Evolutionary conservation across 192 early-diverging fungal species (phyloP), one percentile per base, ranked within the genome.

Genomic region (Backusella westeae): DNA sequence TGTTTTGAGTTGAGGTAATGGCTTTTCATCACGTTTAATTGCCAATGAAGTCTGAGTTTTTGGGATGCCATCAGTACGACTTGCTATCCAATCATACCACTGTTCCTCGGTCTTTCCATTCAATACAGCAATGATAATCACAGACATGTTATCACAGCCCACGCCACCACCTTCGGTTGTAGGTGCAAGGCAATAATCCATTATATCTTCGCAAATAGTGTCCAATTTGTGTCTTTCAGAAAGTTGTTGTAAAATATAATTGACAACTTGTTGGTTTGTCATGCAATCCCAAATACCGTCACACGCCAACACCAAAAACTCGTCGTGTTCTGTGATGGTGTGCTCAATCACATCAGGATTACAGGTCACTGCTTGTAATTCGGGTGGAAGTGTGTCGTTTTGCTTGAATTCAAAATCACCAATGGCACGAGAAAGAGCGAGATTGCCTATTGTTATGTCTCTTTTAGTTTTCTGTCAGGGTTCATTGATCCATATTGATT

Each of bases 221-320:
- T 83, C 85, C 14, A 97, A 83, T 56, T 85, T 83, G 21, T 72
- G 84, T 78, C 72, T 87, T 87, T 91, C 84, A 2, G 86, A 85
- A 34, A 99, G 85, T 70, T 87, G 86, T 59, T 84, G 74, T 32
- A 94, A 89, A 35, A 98, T 89, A 86, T 94, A 98, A 77, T 95
- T 91, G 17, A 95, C 91, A 8, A 96, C 91, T 80, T 97, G 88
- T 77, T 98, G 94, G 81, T 93, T 95, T 23, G 87, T 88, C 91
- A 97, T 93, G 81, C 94, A 96, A 83, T 99, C 98, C 97, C 97
- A 99, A 77, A 99, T 99, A 46, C 95, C 98, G 81, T 99, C 98
- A 84, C 98, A 99, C 0, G 97, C 98, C 49, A 99, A 67, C 3
- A 98, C 95, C 52, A 99, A 75, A 79, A 98, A 99, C 82, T 99